Evolutionary conservation across 2,329 filamentous ascomycete species (phyloP).

Genomic region (Cladorrhinum sp.): DNA sequence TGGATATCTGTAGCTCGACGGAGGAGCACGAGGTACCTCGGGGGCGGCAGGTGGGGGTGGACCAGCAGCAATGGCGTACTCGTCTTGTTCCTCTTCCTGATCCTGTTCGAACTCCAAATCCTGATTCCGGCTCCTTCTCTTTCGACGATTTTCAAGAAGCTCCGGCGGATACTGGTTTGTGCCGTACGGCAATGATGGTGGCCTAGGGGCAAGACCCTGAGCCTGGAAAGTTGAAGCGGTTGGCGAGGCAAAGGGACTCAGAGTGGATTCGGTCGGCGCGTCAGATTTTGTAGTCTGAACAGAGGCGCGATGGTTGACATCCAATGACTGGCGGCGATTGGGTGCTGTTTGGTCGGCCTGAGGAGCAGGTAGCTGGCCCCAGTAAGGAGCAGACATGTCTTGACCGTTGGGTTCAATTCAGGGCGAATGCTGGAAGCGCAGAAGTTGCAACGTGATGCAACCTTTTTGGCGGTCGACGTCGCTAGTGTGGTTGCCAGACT

Average conservation of each 20-base stretch:
- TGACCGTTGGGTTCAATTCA: constrained; percentile 21
- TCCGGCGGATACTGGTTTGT: constrained; percentile 43
- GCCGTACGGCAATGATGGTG: constrained; percentile 54
- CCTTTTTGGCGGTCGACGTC: constrained; percentile 4
- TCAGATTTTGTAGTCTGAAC: constrained; percentile 55
- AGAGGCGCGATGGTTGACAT: constrained; percentile 45
- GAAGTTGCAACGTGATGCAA: constrained; percentile 10
- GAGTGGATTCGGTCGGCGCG: constrained; percentile 55
- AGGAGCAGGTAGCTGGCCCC: constrained; percentile 55
- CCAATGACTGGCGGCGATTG: constrained; percentile 36
- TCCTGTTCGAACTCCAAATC: constrained; percentile 32
- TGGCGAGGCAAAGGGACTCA: constrained; percentile 57
- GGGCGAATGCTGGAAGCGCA: neutral
- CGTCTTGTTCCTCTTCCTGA: constrained; percentile 31
- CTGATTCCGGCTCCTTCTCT: constrained; percentile 42
- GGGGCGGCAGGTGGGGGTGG: constrained; percentile 50
- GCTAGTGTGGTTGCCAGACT: constrained; percentile 11
- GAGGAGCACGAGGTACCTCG: constrained; percentile 59
- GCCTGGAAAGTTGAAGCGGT: constrained; percentile 48
- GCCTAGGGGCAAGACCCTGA: constrained; percentile 56
- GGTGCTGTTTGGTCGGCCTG: constrained; percentile 35
- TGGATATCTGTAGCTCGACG: constrained; percentile 54
- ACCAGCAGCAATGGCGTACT: constrained; percentile 30
- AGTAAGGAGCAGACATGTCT: constrained; percentile 53
- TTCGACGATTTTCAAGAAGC: constrained; percentile 42